phyloP scores from a whole-genome alignment of 202 grass and related monocot genomes.

The Eragrostis tef region DNA sequence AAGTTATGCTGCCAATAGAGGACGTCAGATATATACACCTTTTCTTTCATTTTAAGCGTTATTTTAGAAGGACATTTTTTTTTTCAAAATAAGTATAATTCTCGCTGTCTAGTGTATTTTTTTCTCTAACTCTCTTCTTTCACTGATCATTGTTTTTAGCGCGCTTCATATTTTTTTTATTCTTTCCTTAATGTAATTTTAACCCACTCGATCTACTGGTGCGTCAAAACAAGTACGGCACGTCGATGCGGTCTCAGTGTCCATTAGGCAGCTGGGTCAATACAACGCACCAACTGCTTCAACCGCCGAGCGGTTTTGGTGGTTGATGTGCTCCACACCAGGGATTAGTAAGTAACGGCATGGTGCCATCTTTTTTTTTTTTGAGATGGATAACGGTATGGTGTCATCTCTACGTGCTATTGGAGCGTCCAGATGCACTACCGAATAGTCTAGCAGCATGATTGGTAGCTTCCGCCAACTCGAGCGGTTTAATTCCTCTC shows the following conservation, averaged over 20 bases:
- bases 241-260: background rate
- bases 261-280: background rate
- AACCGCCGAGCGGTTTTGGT: conserved; percentile 17
- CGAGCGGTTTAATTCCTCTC: no score
- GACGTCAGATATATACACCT: background rate
- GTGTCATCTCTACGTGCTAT: background rate
- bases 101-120: no score
- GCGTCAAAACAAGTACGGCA: background rate
- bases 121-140: no score
- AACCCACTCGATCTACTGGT: background rate
- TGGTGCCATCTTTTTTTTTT: background rate
- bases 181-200: no score
- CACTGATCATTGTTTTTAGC: no score
- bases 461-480: no score
- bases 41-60: no score
- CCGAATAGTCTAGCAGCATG: no score
- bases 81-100: no score
- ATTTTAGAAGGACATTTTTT: no score
- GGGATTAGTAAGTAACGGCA: no score
- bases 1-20: background rate
- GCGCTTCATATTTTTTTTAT: no score
- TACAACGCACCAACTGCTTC: background rate
- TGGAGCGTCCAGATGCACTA: background rate
- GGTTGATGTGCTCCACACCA: background rate
- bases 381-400: background rate